Evolutionary conservation across 176 grass and related monocot species (phyloP).

Genomic region (Hsuehochloa calcarea): DNA sequence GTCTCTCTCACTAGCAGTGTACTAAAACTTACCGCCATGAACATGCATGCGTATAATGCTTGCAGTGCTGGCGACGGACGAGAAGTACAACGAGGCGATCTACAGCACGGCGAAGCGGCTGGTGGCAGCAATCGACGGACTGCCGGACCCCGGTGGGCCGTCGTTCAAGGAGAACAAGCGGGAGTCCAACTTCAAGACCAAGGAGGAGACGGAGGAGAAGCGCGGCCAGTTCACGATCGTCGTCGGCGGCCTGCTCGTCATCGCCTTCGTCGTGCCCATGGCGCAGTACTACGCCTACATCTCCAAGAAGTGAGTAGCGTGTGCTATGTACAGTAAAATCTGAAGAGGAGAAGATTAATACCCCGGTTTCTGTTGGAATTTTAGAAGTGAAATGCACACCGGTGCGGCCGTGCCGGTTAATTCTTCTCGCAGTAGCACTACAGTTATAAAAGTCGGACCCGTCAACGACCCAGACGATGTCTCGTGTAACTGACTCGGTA

Average conservation of each 20-base stretch:
- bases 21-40: background rate
- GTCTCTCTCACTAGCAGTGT: background rate
- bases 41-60: background rate
- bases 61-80: slow-evolving; percentile 89
- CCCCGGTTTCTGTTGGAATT: background rate
- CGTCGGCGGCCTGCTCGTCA: slow-evolving; percentile 88
- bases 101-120: slow-evolving; percentile 65
- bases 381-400: slow-evolving; percentile 32
- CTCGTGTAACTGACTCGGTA: too few species aligned
- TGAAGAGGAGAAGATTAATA: background rate
- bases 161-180: slow-evolving; percentile 87
- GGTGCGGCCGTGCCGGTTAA: slow-evolving; percentile 7
- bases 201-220: slow-evolving; percentile 91
- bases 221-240: slow-evolving; percentile 95
- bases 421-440: background rate
- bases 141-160: slow-evolving; percentile 84
- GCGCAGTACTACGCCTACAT: slow-evolving; percentile 98
- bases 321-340: slow-evolving; percentile 44
- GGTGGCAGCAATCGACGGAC: slow-evolving; percentile 77
- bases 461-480: too few species aligned
- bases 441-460: too few species aligned
- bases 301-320: slow-evolving; percentile 74
- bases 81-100: slow-evolving; percentile 96
- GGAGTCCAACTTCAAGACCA: slow-evolving; percentile 91
- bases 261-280: slow-evolving; percentile 98